Evolutionary conservation across 2,329 filamentous ascomycete species (phyloP), one percentile per base, ranked within the genome.

Genomic region (Colletotrichum horii): DNA sequence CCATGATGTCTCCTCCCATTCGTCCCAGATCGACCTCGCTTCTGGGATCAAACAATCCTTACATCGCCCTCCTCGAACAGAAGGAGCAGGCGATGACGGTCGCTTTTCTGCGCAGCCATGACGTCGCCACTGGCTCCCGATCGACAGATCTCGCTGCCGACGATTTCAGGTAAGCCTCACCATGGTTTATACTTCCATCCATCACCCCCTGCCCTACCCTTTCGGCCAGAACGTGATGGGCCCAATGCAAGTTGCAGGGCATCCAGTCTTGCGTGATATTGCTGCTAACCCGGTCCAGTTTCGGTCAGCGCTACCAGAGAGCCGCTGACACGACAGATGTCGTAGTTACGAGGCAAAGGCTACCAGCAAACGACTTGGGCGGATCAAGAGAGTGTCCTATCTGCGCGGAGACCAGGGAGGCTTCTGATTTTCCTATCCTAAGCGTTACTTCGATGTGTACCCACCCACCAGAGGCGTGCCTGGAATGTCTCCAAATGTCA

Each of bases 291-390:
- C 7, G 8, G 8, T 15, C 2, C 38, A 81, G 80, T 8, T 85
- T 85, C 75, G 84, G 84, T 2, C 83, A 84, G 66, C 80, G 82
- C 65, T 85, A 86, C 65, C 80, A 83, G 15, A 78, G 78, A 76
- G 76, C 79, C 11, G 61, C 74, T 24, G 79, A 79, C 22, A 80
- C 80, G 2, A 64, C 79, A 15, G 75, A 81, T 24, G 78, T 83
- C 6, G 77, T 83, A 9, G 74, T 86, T 60, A 84, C 82, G 12
- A 80, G 81, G 68, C 79, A 81, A 30, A 81, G 83, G 11, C 71
- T 79, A 5, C 78, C 79, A 16, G 76, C 79, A 8, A 79, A 77
- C 4, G 66, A 78, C 26, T 69, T 78, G 8, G 76, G 72, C 22
- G 78, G 79, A 6, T 78, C 81, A 3, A 69, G 80, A 30, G 83